phyloP scores from a whole-genome alignment of 2,329 filamentous ascomycete genomes.

The Blastomyces gilchristii region DNA sequence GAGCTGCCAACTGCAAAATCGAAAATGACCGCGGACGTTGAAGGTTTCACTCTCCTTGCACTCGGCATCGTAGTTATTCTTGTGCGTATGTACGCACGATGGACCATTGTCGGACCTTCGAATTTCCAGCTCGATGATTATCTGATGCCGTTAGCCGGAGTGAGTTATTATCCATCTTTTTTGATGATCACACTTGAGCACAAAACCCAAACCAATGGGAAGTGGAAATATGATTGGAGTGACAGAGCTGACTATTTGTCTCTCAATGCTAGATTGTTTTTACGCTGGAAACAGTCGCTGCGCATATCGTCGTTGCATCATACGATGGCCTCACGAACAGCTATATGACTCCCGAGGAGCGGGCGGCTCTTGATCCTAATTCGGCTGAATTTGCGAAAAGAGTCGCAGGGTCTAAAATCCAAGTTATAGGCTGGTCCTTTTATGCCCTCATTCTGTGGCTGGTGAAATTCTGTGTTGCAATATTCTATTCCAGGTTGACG shows the following conservation, averaged over 20 bases:
- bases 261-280: conserved; percentile 38
- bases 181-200: neutral
- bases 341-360: conserved; percentile 44
- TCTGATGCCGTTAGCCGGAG: conserved; percentile 46
- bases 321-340: conserved; percentile 48
- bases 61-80: conserved; percentile 42
- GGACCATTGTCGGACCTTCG: conserved; percentile 39
- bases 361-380: conserved; percentile 35
- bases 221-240: neutral
- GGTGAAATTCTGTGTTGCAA: conserved; percentile 46
- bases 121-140: conserved; percentile 51
- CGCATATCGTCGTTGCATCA: conserved; percentile 41
- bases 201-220: neutral
- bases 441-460: conserved; percentile 46
- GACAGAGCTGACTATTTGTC: neutral
- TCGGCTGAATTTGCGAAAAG: conserved; percentile 41
- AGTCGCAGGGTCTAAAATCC: conserved; percentile 45
- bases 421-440: conserved; percentile 45
- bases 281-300: conserved; percentile 40
- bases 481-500: conserved; percentile 49
- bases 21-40: conserved; percentile 14
- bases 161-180: conserved; percentile 25
- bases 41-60: conserved; percentile 43
- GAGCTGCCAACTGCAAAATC: neutral
- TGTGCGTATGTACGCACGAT: conserved; percentile 43